Conservation (phyloP, 306 rosid species). For the Ochetophila trinervis region DNA sequence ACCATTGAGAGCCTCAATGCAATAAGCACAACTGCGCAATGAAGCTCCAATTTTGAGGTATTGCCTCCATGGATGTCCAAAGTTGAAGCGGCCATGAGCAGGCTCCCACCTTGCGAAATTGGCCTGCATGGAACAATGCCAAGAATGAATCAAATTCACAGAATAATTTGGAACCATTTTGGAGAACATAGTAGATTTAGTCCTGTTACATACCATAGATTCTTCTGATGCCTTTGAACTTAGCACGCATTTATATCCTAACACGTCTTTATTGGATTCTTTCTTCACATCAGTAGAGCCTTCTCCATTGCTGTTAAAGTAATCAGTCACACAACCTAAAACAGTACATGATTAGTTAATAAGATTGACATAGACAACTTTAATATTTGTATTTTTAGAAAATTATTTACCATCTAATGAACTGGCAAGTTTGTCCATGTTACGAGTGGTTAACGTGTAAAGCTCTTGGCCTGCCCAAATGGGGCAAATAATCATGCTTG, state of each 20-base stretch:
- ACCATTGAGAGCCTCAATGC: slow-evolving; percentile 75
- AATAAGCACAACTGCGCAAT: slow-evolving; percentile 72
- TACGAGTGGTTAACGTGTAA: slow-evolving; percentile 35
- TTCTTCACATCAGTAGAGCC: slow-evolving; percentile 21
- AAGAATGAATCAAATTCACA: background rate
- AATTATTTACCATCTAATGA: slow-evolving; percentile 58
- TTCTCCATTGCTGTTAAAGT: slow-evolving; percentile 31
- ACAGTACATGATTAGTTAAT: background rate
- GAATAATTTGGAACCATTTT: background rate
- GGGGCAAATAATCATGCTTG: slow-evolving; percentile 56
- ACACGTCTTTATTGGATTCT: slow-evolving; percentile 31
- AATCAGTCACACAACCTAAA: slow-evolving; percentile 57
- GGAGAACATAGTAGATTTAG: too few relatives aligned
- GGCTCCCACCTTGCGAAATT: slow-evolving; percentile 94
- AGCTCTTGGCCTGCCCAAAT: slow-evolving; percentile 94
- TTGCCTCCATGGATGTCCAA: slow-evolving; percentile 83
- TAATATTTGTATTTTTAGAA: background rate
- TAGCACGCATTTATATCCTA: slow-evolving; percentile 66
- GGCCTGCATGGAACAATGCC: slow-evolving; percentile 43
- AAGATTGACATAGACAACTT: background rate
- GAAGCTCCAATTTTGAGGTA: slow-evolving; percentile 69
- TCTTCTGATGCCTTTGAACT: slow-evolving; percentile 69
- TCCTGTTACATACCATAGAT: slow-evolving; percentile 43
- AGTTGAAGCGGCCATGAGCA: slow-evolving; percentile 70
- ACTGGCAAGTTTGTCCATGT: slow-evolving; percentile 70